Conservation (phyloP, 2,329 filamentous ascomycete species). For the Metarhizium anisopliae region DNA sequence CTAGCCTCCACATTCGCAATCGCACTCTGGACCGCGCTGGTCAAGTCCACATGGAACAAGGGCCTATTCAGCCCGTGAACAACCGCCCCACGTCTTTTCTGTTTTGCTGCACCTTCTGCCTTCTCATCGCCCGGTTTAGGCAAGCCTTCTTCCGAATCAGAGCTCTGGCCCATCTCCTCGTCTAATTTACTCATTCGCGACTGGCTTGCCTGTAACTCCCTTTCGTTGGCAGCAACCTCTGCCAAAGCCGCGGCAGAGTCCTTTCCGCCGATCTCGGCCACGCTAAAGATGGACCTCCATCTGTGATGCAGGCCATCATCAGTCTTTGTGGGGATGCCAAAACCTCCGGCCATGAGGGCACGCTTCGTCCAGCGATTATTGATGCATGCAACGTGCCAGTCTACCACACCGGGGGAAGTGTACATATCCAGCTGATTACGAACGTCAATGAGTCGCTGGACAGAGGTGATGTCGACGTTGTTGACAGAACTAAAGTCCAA, state of each 20-base stretch:
- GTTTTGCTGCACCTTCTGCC: constrained; percentile 17
- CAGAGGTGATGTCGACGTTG: constrained; percentile 85
- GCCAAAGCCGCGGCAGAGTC: constrained; percentile 61
- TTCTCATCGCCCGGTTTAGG: constrained; percentile 25
- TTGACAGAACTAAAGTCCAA: constrained; percentile 92
- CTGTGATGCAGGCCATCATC: constrained; percentile 43
- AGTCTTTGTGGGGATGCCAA: constrained; percentile 64
- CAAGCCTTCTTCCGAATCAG: constrained; percentile 1
- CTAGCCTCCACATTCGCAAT: constrained; percentile 65
- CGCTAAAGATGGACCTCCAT: constrained; percentile 94
- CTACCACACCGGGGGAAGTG: constrained; percentile 68
- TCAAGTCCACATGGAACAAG: constrained; percentile 89
- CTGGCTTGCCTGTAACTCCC: constrained; percentile 4
- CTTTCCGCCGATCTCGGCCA: constrained; percentile 72
- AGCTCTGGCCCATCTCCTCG: constrained; percentile 28
- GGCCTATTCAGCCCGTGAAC: constrained; percentile 84
- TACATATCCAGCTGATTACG: constrained; percentile 90
- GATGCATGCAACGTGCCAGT: constrained; percentile 95
- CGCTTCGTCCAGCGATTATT: constrained; percentile 89
- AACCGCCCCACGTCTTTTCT: constrained; percentile 47
- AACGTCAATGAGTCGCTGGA: constrained; percentile 88
- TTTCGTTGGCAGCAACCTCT: constrained; percentile 52
- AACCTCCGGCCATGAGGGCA: constrained; percentile 76
- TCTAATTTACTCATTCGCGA: constrained; percentile 12
- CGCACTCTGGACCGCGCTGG: constrained; percentile 79